Evolutionary conservation across 345 rosid species (phyloP), one percentile per base, ranked within the genome.

Genomic region (Salix exigua): DNA sequence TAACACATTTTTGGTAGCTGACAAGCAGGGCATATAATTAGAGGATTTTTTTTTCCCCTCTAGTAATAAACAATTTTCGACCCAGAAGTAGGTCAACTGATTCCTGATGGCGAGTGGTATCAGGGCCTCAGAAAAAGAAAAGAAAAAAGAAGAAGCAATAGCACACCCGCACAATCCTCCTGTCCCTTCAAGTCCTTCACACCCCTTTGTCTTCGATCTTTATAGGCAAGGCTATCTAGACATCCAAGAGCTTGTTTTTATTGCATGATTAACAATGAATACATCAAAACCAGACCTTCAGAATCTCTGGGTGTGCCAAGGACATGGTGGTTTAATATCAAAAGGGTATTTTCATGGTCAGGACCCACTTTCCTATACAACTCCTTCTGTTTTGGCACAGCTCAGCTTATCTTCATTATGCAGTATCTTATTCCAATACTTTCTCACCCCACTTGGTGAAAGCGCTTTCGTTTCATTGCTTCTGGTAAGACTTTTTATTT

Each of bases 381-480:
- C 70, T 33, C 31, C 79, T 23, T 4, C 53, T 8, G 71, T 81
- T 62, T 18, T 76, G 21, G 48, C 73, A 3, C 83, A 81, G 40
- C 73, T 76, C 42, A 55, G 51, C 37, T 23, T 73, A 11, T 23
- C 73, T 28, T 48, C 80, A 14, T 18, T 73, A 13, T 58, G 68
- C 51, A 81, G 70, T 38, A 14, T 53, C 23, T 14, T 76, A 11
- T 5, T 73, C 4, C 80, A 76, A 53, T 26, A 13, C 42, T 19
- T 81, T 38, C 80, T 81, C 70, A 72, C 73, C 48, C 83, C 83
- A 23, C 51, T 81, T 16, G 83, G 83, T 23, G 64, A 76, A 30
- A 81, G 77, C 13, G 68, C 83, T 33, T 81, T 81, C 76, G 21
- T 77, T 60, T 67, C 77, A n/a, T 70, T 76, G 75, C 69, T 81